These are phyloP conservation scores for Raphanus raphanistrum DNA, from an alignment of 345 rosid genomes.

Conservation along the genomic window DNA sequence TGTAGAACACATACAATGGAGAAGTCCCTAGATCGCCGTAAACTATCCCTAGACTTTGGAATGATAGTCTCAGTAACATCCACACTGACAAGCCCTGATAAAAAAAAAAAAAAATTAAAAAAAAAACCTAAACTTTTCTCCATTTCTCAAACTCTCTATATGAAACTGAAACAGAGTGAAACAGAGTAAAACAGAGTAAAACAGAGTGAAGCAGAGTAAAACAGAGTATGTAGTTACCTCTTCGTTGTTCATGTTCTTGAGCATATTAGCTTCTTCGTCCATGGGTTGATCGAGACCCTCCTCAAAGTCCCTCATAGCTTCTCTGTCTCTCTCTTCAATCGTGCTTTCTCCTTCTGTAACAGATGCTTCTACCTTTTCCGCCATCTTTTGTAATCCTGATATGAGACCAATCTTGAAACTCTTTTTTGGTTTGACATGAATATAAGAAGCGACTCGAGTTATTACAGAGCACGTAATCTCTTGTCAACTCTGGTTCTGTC, in stretches of 20 bases:
- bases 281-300: slow-evolving; percentile 93
- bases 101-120: not conserved
- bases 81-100: slow-evolving; percentile 52
- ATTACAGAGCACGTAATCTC: slow-evolving; percentile 26
- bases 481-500: slow-evolving; percentile 25
- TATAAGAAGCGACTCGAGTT: slow-evolving; percentile 6
- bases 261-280: slow-evolving; percentile 95
- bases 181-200: not conserved
- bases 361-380: slow-evolving; percentile 49
- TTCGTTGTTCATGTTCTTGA: slow-evolving; percentile 62
- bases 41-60: slow-evolving; percentile 77
- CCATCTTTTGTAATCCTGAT: slow-evolving; percentile 42
- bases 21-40: slow-evolving; percentile 82
- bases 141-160: not conserved
- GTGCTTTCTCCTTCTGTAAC: slow-evolving; percentile 55
- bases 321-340: slow-evolving; percentile 48
- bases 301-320: slow-evolving; percentile 89
- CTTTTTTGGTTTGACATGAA: not conserved
- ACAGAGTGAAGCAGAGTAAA: not conserved
- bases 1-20: slow-evolving; percentile 73
- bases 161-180: not conserved
- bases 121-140: not conserved
- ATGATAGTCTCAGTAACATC: slow-evolving; percentile 59
- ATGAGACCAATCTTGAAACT: slow-evolving; percentile 11
- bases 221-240: slow-evolving; percentile 49